Percentiles rank a stretch among this genome's conserved stretches.
Evolutionary conservation across 805 yeast genomes (phyloP).

Genomic region (Ogataea neopini): DNA sequence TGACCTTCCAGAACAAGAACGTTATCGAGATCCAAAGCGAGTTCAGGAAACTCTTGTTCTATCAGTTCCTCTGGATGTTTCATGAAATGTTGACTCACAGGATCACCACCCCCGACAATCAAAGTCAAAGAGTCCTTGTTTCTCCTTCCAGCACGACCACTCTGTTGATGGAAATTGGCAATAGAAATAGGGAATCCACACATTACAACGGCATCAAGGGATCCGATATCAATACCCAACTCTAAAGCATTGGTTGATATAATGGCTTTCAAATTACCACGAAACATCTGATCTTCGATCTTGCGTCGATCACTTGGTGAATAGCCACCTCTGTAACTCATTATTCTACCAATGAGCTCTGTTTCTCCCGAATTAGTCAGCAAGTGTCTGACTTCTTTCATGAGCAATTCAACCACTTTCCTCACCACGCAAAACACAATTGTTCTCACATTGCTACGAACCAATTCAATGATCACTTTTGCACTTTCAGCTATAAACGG

Average conservation of each 20-base stretch:
- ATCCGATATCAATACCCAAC: slow-evolving; percentile 93
- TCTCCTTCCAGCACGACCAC: slow-evolving; percentile 96
- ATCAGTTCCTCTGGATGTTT: slow-evolving; percentile 62
- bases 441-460: slow-evolving; percentile 66
- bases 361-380: slow-evolving; percentile 46
- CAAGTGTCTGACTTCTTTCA: slow-evolving; percentile 74
- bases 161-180: slow-evolving; percentile 89
- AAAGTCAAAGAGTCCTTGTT: slow-evolving; percentile 81
- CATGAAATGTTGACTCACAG: slow-evolving; percentile 84
- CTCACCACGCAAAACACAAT: slow-evolving; percentile 91
- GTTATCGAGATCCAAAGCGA: slow-evolving; percentile 62
- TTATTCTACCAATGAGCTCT: slow-evolving; percentile 60
- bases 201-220: slow-evolving; percentile 84
- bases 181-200: slow-evolving; percentile 92
- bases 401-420: slow-evolving; percentile 79
- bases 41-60: slow-evolving; percentile 54
- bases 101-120: slow-evolving; percentile 78
- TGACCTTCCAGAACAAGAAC: slow-evolving; percentile 73
- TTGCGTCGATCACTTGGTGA: slow-evolving; percentile 80
- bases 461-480: slow-evolving; percentile 63
- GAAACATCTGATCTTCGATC: slow-evolving; percentile 89
- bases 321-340: slow-evolving; percentile 96
- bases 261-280: slow-evolving; percentile 80
- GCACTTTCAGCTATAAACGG: slow-evolving; percentile 78
- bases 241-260: slow-evolving; percentile 95